Percentiles rank a stretch among this genome's conserved stretches.
phyloP scores from a whole-genome alignment of 129 eudicot species.

The Silybum marianum region DNA sequence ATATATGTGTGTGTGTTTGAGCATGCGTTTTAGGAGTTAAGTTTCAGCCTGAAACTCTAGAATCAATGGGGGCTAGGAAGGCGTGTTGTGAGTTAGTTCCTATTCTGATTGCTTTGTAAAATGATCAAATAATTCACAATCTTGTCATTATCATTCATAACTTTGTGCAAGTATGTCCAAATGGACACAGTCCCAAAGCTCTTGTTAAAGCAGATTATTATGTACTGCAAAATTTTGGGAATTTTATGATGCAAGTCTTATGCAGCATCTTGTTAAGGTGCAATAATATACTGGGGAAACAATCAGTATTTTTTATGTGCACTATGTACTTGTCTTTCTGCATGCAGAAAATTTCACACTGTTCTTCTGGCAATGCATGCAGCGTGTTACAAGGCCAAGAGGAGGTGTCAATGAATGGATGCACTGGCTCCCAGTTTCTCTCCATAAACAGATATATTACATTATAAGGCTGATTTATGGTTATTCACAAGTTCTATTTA shows the following conservation, averaged over 20 bases:
- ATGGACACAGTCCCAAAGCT: not conserved
- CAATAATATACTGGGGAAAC: not conserved
- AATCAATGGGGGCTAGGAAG: constrained; percentile 8
- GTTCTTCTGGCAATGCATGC: constrained; percentile 33
- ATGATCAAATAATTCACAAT: not conserved
- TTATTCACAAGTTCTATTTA: constrained; percentile 52
- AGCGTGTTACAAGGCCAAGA: constrained; percentile 94
- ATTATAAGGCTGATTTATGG: constrained; percentile 65
- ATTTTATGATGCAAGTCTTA: constrained; percentile 6
- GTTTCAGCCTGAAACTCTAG: not conserved
- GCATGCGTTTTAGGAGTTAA: not conserved
- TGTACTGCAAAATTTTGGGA: not conserved
- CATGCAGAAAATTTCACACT: constrained; percentile 14
- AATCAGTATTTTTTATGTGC: not conserved
- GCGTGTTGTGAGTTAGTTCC: not conserved
- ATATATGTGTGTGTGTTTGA: not conserved
- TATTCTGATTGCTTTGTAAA: not conserved
- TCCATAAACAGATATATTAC: constrained; percentile 76
- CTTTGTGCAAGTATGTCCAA: not conserved
- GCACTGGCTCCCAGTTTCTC: constrained; percentile 92
- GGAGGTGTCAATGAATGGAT: constrained; percentile 95
- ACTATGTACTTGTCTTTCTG: not conserved
- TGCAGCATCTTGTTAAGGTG: constrained; percentile 1
- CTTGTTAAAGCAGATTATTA: not conserved
- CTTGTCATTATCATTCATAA: constrained; percentile 2